Evolutionary conservation across 169 alveolate species (phyloP).

Genomic region (Eimeria sp.): DNA sequence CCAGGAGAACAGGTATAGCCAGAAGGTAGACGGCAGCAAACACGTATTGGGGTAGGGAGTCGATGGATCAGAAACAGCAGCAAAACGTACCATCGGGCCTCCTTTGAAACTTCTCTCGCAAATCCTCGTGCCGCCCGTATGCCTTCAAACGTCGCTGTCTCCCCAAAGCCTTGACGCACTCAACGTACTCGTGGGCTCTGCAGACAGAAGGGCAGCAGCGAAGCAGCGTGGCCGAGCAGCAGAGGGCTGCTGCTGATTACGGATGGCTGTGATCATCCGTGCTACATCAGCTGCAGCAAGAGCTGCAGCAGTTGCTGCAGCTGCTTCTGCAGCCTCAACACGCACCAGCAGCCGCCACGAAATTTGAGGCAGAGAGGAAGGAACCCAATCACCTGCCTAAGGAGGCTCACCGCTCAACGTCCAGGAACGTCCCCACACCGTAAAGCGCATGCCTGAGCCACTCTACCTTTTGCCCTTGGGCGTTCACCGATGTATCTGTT

Average conservation of each 20-base stretch:
- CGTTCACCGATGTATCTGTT: slow-evolving; percentile 15
- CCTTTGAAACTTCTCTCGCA: slow-evolving; percentile 35
- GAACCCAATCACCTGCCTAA: not conserved
- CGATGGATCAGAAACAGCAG: not conserved
- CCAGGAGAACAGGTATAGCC: not conserved
- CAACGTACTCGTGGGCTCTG: slow-evolving; percentile 35
- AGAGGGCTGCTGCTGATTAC: not conserved
- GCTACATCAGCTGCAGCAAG: not conserved
- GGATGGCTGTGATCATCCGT: too few relatives aligned
- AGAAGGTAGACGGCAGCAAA: not conserved
- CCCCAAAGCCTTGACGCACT: slow-evolving; percentile 45
- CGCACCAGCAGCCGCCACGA: not conserved
- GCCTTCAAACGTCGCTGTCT: not conserved
- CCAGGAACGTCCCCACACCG: slow-evolving; percentile 48
- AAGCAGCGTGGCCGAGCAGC: not conserved
- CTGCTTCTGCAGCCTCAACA: not conserved
- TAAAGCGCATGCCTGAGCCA: slow-evolving; percentile 53
- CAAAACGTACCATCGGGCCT: not conserved
- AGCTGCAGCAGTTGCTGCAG: not conserved
- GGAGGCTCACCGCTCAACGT: slow-evolving; percentile 31
- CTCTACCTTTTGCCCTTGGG: slow-evolving; percentile 53
- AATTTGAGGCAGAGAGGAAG: not conserved
- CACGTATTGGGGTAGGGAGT: not conserved
- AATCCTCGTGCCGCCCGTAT: slow-evolving; percentile 7
- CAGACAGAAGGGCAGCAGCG: not conserved